Evolutionary conservation across 2,329 filamentous ascomycete genomes (phyloP).

Genomic region (Trichophyton simii): DNA sequence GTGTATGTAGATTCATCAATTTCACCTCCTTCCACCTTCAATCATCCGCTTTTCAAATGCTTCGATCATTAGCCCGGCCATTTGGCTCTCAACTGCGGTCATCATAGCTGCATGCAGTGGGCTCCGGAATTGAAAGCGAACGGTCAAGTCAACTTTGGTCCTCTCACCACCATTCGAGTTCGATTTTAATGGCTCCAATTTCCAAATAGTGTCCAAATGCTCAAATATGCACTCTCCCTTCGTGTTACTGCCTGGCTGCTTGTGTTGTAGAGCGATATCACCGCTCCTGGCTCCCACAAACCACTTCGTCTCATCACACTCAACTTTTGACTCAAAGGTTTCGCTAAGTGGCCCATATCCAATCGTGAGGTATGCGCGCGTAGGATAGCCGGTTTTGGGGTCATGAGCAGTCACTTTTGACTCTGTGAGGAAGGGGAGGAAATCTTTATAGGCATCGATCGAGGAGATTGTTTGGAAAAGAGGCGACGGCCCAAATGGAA

Average conservation of each 20-base stretch:
- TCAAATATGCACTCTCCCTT: slow-evolving; percentile 41
- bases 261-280: slow-evolving; percentile 25
- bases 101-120: slow-evolving; percentile 78
- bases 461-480: slow-evolving; percentile 84
- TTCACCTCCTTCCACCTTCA: slow-evolving; percentile 37
- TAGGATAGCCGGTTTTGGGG: slow-evolving; percentile 41
- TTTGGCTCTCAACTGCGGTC: slow-evolving; percentile 65
- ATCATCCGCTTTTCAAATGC: slow-evolving; percentile 67
- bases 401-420: slow-evolving; percentile 70
- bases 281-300: slow-evolving; percentile 59
- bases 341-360: slow-evolving; percentile 79
- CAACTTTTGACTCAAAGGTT: slow-evolving; percentile 65
- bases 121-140: slow-evolving; percentile 77
- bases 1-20: background rate
- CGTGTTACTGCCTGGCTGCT: slow-evolving; percentile 19
- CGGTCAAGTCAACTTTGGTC: slow-evolving; percentile 62
- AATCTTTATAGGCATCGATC: slow-evolving; percentile 67
- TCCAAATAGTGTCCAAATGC: slow-evolving; percentile 34
- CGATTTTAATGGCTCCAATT: slow-evolving; percentile 27
- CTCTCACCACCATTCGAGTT: slow-evolving; percentile 24
- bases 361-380: slow-evolving; percentile 64
- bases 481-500: slow-evolving; percentile 57
- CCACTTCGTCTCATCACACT: slow-evolving; percentile 55
- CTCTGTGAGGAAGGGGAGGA: slow-evolving; percentile 80
- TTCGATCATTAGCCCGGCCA: slow-evolving; percentile 33